Percentiles rank a stretch among this genome's conserved stretches.
Conservation (phyloP, 2,329 filamentous ascomycete species). For the Talaromyces pinophilus region DNA sequence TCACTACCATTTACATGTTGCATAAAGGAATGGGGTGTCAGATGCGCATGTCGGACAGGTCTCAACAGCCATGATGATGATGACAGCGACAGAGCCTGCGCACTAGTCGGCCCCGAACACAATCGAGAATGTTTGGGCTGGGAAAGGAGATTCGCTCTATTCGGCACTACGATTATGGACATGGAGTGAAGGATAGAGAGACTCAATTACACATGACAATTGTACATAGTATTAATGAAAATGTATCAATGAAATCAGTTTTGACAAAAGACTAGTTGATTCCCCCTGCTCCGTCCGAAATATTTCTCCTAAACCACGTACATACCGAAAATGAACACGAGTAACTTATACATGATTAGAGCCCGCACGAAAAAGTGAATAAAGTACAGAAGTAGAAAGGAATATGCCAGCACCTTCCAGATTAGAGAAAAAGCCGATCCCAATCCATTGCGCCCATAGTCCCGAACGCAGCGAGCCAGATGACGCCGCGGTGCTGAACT, state of each 20-base stretch:
- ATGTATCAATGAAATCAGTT: not conserved
- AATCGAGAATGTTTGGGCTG: conserved; percentile 54
- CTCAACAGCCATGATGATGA: conserved; percentile 34
- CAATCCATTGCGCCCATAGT: conserved; percentile 21
- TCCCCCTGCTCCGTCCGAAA: conserved; percentile 9
- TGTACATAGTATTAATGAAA: not conserved
- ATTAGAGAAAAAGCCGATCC: conserved; percentile 19
- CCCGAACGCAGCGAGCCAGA: conserved; percentile 18
- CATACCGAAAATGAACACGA: conserved; percentile 4
- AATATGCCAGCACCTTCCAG: conserved; percentile 21
- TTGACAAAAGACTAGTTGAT: conserved; percentile 7
- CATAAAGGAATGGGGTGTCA: conserved; percentile 69
- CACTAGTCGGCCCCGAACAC: conserved; percentile 32
- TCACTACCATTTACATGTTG: conserved; percentile 70
- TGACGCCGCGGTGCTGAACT: conserved; percentile 17
- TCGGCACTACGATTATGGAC: conserved; percentile 60
- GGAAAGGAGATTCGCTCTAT: conserved; percentile 65
- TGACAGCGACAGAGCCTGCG: conserved; percentile 28
- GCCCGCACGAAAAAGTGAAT: conserved; percentile 3
- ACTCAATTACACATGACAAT: not conserved
- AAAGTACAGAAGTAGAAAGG: conserved; percentile 19
- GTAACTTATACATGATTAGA: conserved; percentile 17
- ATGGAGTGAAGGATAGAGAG: conserved; percentile 19
- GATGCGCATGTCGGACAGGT: conserved; percentile 29
- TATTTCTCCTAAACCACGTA: not conserved